Base-by-base conservation (phyloP, 2,329 filamentous ascomycete genomes). In the Cercospora berteroae region DNA sequence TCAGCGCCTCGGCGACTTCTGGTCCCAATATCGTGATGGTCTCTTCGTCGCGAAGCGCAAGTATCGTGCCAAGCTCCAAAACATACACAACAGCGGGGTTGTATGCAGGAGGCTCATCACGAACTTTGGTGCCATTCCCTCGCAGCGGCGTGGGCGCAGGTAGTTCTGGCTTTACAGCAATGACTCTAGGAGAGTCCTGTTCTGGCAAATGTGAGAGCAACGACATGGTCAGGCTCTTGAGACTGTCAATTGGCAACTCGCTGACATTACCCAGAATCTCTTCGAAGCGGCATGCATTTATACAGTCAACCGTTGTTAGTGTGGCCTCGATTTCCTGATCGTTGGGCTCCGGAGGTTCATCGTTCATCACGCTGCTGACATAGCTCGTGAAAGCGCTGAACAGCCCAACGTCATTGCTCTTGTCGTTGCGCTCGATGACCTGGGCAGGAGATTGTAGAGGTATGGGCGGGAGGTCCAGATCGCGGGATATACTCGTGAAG, bases 251-350 rank as follows among this genome's bases (percentile, higher is more conserved):
- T 6, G 90, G 87, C 66, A 93, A 83, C 58, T 85, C 84, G 67
- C 89, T 91, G 70, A 98, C 89, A 75, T 97, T 96, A 12, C 87
- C 85, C 72, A 98, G 89, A 3, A 98, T 88, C 69, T 91, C 88
- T 67, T 89, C 88, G 76, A 98, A 90, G 64, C 90, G 89, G 78
- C 95, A 99, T 55, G 93, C 90, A 73, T 92, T 94, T 50, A 99
- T 89, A 75, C 94, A 99, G 77, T 98, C 95, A 2, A 97, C 91
- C 0, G 95, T 94, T 77, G 92, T 95, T 9, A 99, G 83, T 0
- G 95, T 98, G 77, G 95, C 97, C 75, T 99, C 95, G 31, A 99
- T 85, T 78, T 99, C 95, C 77, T 98, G 94, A 71, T 98, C 93
- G 1, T 95, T 98, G 2, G 95, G 95, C 80, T 99, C 95, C 0